A percentile compares a stretch with the other conserved stretches of the same genome.
Conservation (phyloP, 257 asterid species). For the Petunia axillaris region DNA sequence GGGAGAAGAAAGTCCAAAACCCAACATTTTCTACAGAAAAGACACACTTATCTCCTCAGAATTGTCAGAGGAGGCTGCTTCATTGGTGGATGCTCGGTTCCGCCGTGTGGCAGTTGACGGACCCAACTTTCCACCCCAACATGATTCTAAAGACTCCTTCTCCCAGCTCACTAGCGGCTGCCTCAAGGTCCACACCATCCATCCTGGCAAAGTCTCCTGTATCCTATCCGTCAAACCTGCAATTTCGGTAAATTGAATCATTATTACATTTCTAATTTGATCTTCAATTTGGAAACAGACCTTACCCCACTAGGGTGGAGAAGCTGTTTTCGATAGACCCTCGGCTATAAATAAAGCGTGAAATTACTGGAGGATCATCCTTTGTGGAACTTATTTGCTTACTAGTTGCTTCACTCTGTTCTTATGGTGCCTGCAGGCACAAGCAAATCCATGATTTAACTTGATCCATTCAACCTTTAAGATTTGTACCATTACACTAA, state of each 20-base stretch:
- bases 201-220: constrained; percentile 74
- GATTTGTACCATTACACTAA: too few species aligned
- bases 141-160: constrained; percentile 54
- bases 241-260: constrained; percentile 58
- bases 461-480: too few species aligned
- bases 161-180: constrained; percentile 57
- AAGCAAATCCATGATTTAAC: too few species aligned
- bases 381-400: neutral
- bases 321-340: too few species aligned
- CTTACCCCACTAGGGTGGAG: too few species aligned
- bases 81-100: constrained; percentile 27
- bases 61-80: constrained; percentile 26
- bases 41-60: constrained; percentile 31
- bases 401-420: neutral
- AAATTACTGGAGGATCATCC: neutral
- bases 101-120: constrained; percentile 25
- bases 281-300: neutral
- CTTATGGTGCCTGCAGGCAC: too few species aligned
- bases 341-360: too few species aligned
- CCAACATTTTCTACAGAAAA: neutral
- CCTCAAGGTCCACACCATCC: constrained; percentile 54
- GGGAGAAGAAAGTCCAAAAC: neutral
- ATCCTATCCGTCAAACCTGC: constrained; percentile 60
- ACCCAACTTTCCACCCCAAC: constrained; percentile 42
- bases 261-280: neutral